These are phyloP conservation scores for Ceratocystis albifundus DNA, from an alignment of 2,329 filamentous ascomycete genomes.

Conservation along the genomic window DNA sequence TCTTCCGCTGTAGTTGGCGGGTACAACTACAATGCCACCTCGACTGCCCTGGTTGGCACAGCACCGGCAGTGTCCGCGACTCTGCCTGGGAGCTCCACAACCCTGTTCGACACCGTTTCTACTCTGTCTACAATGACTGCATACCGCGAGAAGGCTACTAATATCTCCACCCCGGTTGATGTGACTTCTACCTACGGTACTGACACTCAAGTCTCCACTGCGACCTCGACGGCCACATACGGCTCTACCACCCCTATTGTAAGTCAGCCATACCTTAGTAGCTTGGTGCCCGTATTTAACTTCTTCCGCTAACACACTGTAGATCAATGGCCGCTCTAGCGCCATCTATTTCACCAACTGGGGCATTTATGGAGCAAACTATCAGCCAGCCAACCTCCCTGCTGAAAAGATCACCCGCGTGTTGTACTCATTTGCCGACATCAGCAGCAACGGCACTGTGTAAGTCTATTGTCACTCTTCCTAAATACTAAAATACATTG, in stretches of 20 bases:
- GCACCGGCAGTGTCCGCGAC: neutral
- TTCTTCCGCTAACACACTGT: neutral
- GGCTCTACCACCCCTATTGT: neutral
- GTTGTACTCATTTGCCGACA: constrained; percentile 40
- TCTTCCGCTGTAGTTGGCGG: neutral
- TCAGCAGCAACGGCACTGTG: constrained; percentile 25
- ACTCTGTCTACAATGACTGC: neutral
- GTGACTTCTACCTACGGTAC: neutral
- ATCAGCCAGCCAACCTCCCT: constrained; percentile 57
- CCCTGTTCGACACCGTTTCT: neutral
- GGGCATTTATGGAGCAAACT: constrained; percentile 60
- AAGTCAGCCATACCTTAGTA: neutral
- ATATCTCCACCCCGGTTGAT: neutral
- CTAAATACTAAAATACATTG: neutral
- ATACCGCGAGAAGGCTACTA: neutral
- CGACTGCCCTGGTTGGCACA: constrained; percentile 2
- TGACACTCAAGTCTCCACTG: neutral
- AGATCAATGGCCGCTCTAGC: constrained; percentile 28
- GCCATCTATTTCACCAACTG: constrained; percentile 46
- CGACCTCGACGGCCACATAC: constrained; percentile 2
- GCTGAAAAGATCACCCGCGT: constrained; percentile 59
- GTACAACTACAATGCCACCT: constrained; percentile 2
- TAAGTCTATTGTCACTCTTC: constrained; percentile 24
- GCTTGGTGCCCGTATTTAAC: neutral
- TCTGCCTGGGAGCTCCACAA: neutral